Conservation (phyloP, 371 early-diverging fungal species). For the Mucor racemosus region DNA sequence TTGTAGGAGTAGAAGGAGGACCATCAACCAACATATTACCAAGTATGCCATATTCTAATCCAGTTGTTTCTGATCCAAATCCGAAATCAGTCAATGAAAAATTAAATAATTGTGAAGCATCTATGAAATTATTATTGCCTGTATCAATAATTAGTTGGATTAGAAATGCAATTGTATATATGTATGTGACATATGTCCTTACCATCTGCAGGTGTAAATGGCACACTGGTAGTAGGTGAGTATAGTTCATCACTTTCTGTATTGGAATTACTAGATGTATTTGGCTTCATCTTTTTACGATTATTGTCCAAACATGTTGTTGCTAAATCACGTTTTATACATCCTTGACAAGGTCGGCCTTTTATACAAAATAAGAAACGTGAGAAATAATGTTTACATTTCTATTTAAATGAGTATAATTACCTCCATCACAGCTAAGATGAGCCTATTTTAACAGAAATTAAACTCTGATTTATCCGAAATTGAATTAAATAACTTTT, state of each 20-base stretch:
- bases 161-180: too few relatives aligned
- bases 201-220: conserved; percentile 29
- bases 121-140: conserved; percentile 19
- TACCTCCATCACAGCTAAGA: conserved; percentile 68
- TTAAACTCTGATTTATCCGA: too few relatives aligned
- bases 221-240: conserved; percentile 15
- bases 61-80: conserved; percentile 50
- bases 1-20: background rate
- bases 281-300: conserved; percentile 76
- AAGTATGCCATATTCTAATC: conserved; percentile 49
- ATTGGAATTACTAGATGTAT: background rate
- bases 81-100: conserved; percentile 45
- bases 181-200: background rate
- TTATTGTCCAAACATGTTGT: conserved; percentile 78
- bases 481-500: background rate
- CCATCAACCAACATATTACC: conserved; percentile 41
- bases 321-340: conserved; percentile 77
- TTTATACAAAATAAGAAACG: conserved; percentile 17
- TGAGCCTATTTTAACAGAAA: background rate
- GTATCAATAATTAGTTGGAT: background rate
- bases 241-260: background rate
- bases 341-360: conserved; percentile 87
- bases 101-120: conserved; percentile 32
- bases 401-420: conserved; percentile 14
- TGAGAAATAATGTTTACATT: conserved; percentile 9